Percentiles rank a stretch among this genome's conserved stretches.
These are phyloP conservation scores for Gillenia trifoliata DNA, from an alignment of 306 rosid genomes.

Conservation along the genomic window DNA sequence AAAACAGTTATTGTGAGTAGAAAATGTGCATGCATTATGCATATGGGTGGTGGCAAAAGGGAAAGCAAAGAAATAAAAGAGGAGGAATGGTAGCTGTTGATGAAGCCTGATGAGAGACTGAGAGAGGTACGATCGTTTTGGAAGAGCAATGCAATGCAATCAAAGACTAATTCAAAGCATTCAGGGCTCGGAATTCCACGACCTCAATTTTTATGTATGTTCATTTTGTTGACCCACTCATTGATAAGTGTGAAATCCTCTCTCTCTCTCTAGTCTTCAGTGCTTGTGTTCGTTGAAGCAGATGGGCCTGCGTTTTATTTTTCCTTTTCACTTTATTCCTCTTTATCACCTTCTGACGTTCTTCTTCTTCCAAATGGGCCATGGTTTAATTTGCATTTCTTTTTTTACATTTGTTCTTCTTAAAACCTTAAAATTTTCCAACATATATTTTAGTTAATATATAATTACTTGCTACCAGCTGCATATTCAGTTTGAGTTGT, in stretches of 20 bases:
- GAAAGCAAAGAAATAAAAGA: slow-evolving; percentile 33
- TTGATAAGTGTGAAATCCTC: slow-evolving; percentile 25
- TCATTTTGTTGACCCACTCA: slow-evolving; percentile 30
- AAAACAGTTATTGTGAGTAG: slow-evolving; percentile 36
- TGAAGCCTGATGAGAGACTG: neutral
- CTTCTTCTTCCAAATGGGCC: slow-evolving; percentile 35
- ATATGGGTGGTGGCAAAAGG: slow-evolving; percentile 25
- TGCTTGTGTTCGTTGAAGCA: slow-evolving; percentile 3
- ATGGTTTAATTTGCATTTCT: neutral
- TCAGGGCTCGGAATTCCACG: slow-evolving; percentile 57
- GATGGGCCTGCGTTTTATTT: slow-evolving; percentile 20
- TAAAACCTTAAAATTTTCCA: neutral
- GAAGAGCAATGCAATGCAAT: slow-evolving; percentile 21
- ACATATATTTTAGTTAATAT: neutral
- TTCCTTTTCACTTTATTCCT: slow-evolving; percentile 25
- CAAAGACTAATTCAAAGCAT: neutral
- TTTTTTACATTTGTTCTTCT: neutral
- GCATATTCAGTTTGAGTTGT: neutral
- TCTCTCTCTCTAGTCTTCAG: neutral
- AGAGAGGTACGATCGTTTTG: slow-evolving; percentile 23
- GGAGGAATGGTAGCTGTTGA: slow-evolving; percentile 25
- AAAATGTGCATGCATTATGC: slow-evolving; percentile 36
- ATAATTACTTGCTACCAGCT: neutral
- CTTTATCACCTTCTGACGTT: slow-evolving; percentile 28
- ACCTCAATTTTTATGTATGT: neutral